Conservation (phyloP, 1,139 yeast species). For the Pneumocystis sp. region DNA sequence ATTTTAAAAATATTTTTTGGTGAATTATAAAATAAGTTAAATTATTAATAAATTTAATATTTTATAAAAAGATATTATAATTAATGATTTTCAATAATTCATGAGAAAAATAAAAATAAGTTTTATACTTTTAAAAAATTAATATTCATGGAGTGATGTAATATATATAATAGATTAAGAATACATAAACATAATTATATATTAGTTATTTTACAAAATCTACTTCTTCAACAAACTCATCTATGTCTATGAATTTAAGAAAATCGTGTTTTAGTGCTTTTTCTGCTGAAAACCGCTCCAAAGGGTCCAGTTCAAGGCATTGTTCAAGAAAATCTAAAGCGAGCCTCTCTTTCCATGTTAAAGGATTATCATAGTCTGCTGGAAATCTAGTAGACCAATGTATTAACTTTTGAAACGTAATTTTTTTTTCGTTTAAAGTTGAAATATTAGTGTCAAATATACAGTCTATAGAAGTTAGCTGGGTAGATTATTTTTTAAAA, state of each 20-base stretch:
- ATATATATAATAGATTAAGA: not conserved
- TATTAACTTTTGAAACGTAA: constrained; percentile 26
- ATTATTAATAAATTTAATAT: not conserved
- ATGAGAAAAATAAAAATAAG: not conserved
- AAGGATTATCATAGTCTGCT: not conserved
- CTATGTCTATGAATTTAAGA: constrained; percentile 22
- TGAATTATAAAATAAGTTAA: not conserved
- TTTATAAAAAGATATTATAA: not conserved
- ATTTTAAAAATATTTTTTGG: not conserved
- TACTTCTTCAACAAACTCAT: not conserved
- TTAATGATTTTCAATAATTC: not conserved
- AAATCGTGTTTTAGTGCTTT: constrained; percentile 43
- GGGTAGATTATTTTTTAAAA: not conserved
- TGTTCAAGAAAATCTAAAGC: constrained; percentile 41
- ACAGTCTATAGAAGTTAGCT: constrained; percentile 23
- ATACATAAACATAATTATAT: not conserved
- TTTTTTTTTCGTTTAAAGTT: constrained; percentile 26
- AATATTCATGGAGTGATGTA: not conserved
- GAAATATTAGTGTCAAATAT: constrained; percentile 59
- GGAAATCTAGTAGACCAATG: constrained; percentile 25
- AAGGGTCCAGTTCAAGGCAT: constrained; percentile 44
- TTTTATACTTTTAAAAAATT: not conserved
- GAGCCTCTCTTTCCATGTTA: constrained; percentile 20
- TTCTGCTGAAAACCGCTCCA: constrained; percentile 40
- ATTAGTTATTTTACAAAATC: not conserved